Base-by-base conservation (phyloP, 495 filamentous ascomycete species). In the Stereocaulon alpinum region DNA sequence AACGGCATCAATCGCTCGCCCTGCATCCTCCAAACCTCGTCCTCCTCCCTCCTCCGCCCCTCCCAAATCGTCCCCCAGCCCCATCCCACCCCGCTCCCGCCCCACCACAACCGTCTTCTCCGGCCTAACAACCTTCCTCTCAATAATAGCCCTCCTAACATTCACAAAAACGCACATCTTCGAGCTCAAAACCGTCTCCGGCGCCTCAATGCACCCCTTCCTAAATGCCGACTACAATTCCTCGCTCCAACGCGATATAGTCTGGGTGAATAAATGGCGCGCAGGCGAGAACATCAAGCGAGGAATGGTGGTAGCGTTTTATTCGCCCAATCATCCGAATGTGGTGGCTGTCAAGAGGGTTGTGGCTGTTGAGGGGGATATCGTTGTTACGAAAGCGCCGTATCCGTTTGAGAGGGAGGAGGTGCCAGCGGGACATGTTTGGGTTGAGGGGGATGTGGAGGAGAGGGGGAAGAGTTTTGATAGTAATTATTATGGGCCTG, bases 191-290 rank as follows among this genome's bases (percentile, higher is more conserved):
- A 76, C 76, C 72, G 82, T 90, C 62, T 74, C 71, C 30, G 88
- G 88, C 3, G 74, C 81, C 22, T 86, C 82, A 17, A 92, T 92
- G 88, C 88, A 85, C 56, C 88, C 88, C 0, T 86, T 81, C 69
- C 66, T 92, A 12, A 90, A 90, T 61, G 74, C 82, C 43, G 76
- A 83, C 50, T 84, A 72, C 67, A 76, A 84, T 43, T 70, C 27
- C 67, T 77, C 27, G 0, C 2, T 5, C n/a, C 66, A 9, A 29
- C 54, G 69, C 44, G 80, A 85, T 49, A 63, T 76, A 20, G 73
- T 82, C 6, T 65, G 78, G 20, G 73, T 80, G 10, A 75, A 71
- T 52, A 74, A 76, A 75, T 75, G 74, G 72, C 51, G 59, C 6
- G 64, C 63, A 52, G 63, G 61, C 45, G 67, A 70, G 58, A 67